phyloP scores from a whole-genome alignment of 371 early-diverging fungal genomes.

The Apophysomyces trapeziformis region DNA sequence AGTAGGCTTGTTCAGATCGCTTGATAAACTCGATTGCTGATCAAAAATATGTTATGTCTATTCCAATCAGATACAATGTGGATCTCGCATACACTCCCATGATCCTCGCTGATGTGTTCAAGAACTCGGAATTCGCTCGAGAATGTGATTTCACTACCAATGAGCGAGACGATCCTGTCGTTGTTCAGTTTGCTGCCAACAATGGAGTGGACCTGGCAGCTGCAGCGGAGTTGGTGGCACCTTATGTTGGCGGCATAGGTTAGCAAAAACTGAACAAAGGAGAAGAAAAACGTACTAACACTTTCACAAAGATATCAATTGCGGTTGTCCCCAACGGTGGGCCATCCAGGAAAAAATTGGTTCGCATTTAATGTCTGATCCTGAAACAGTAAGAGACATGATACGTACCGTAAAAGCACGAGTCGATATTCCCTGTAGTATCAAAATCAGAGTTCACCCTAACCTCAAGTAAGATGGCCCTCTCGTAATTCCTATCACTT shows the following conservation, averaged over 20 bases:
- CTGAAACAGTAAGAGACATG: slow-evolving; percentile 85
- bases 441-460: slow-evolving; percentile 82
- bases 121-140: slow-evolving; percentile 79
- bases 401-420: slow-evolving; percentile 70
- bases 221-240: slow-evolving; percentile 84
- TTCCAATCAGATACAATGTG: slow-evolving; percentile 74
- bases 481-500: background rate
- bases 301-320: slow-evolving; percentile 69
- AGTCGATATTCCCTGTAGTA: slow-evolving; percentile 72
- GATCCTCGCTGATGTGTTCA: slow-evolving; percentile 96
- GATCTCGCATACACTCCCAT: slow-evolving; percentile 98
- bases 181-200: slow-evolving; percentile 94
- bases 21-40: background rate
- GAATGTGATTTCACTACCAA: slow-evolving; percentile 85
- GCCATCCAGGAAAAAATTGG: slow-evolving; percentile 85
- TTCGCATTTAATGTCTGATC: slow-evolving; percentile 75
- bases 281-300: background rate
- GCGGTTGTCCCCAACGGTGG: slow-evolving; percentile 91
- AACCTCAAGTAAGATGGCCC: slow-evolving; percentile 56
- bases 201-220: slow-evolving; percentile 81
- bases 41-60: background rate
- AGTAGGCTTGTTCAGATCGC: slow-evolving; percentile 47
- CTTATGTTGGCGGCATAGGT: slow-evolving; percentile 76
- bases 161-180: slow-evolving; percentile 77
- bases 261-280: slow-evolving; percentile 4